Percentiles rank a stretch among this genome's conserved stretches.
These are phyloP conservation scores for Phytophthora tubulina DNA, from an alignment of 352 stramenopile species.

Conservation along the genomic window DNA sequence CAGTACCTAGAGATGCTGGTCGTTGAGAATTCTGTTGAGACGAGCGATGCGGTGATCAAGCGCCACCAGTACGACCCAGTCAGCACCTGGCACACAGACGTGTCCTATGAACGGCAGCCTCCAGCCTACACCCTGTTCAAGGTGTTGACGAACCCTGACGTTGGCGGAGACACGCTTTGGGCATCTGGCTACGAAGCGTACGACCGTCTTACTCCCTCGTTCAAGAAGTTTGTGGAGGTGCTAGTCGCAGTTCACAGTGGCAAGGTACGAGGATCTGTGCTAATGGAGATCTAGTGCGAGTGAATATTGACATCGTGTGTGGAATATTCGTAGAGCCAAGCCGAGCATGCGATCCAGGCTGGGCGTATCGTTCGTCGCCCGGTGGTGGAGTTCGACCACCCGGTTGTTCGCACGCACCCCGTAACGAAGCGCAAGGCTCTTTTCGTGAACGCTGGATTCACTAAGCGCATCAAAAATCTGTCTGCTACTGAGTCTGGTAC, in stretches of 20 bases:
- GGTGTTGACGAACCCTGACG: constrained; percentile 39
- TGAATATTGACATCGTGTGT: neutral
- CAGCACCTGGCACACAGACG: constrained; percentile 51
- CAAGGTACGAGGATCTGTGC: constrained; percentile 26
- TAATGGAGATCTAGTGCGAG: neutral
- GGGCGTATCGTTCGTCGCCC: constrained; percentile 37
- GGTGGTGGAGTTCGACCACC: constrained; percentile 47
- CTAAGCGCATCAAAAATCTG: constrained; percentile 49
- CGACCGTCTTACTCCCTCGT: constrained; percentile 48
- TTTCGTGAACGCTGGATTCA: constrained; percentile 54
- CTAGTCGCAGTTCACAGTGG: constrained; percentile 56
- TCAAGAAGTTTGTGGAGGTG: constrained; percentile 43
- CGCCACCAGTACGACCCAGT: constrained; percentile 34
- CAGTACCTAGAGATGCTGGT: constrained; percentile 14
- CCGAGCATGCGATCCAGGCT: constrained; percentile 1
- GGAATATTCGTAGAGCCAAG: constrained; percentile 12
- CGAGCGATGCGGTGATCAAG: constrained; percentile 21
- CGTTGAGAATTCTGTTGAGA: constrained; percentile 22
- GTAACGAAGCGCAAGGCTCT: constrained; percentile 29
- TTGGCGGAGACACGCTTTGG: constrained; percentile 56
- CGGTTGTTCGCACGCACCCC: constrained; percentile 53
- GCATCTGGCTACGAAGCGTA: constrained; percentile 57
- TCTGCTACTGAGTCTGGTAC: constrained; percentile 48
- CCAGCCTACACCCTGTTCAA: constrained; percentile 34
- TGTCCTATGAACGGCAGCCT: constrained; percentile 45